These are phyloP conservation scores for Neonectria sp. DNA, from an alignment of 2,329 filamentous ascomycete genomes.

Conservation along the genomic window DNA sequence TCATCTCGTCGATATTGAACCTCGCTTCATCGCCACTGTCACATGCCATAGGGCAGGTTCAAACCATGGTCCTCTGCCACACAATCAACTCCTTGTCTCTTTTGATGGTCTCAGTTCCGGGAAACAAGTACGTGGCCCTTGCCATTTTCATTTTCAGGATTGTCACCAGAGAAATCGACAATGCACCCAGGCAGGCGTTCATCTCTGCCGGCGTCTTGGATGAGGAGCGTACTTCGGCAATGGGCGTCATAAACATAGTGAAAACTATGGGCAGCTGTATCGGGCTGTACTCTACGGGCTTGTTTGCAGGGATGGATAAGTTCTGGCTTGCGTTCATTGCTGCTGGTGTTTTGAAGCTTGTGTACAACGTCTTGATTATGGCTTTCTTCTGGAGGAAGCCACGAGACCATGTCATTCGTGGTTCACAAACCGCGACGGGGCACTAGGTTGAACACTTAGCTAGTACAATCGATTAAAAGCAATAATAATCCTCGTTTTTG, in stretches of 20 bases:
- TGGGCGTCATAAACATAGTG: slow-evolving; percentile 44
- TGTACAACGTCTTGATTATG: slow-evolving; percentile 41
- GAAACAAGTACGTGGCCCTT: slow-evolving; percentile 38
- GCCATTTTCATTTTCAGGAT: slow-evolving; percentile 42
- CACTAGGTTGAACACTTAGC: too few relatives aligned
- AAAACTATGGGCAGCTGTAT: slow-evolving; percentile 43
- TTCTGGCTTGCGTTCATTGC: slow-evolving; percentile 44
- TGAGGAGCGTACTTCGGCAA: slow-evolving; percentile 39
- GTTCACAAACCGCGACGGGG: too few relatives aligned
- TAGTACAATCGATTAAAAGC: too few relatives aligned
- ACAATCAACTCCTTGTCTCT: slow-evolving; percentile 41
- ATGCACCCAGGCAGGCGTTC: slow-evolving; percentile 40
- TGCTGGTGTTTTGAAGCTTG: slow-evolving; percentile 37
- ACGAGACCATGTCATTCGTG: too few relatives aligned
- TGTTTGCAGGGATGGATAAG: slow-evolving; percentile 37
- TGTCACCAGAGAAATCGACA: slow-evolving; percentile 40
- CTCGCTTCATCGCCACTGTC: slow-evolving; percentile 38
- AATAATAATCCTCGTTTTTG: too few relatives aligned
- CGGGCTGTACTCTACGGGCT: slow-evolving; percentile 36
- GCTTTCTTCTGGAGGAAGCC: slow-evolving; percentile 40
- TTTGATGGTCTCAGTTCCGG: slow-evolving; percentile 37
- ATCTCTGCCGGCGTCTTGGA: slow-evolving; percentile 41
- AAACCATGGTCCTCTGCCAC: slow-evolving; percentile 43
- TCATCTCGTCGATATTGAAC: slow-evolving; percentile 42
- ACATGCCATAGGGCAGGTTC: slow-evolving; percentile 38